Conservation (phyloP, 1,284 basidiomycete genomes). For the Ustilago curta region DNA sequence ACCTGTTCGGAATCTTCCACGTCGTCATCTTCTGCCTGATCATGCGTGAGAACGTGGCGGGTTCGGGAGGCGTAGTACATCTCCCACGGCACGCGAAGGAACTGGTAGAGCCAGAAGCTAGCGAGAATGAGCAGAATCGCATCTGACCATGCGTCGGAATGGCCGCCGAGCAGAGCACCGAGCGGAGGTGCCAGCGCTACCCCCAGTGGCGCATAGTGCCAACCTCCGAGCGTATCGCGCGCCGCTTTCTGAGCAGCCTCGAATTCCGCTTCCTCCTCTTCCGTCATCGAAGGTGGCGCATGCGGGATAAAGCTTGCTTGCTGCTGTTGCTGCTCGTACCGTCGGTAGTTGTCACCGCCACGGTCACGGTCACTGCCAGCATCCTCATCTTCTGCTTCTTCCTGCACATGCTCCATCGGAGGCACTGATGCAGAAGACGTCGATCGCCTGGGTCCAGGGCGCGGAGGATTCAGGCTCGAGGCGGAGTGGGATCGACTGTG, state of each 20-base stretch:
- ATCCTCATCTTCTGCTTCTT: constrained; percentile 31
- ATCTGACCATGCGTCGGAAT: constrained; percentile 70
- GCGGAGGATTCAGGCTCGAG: constrained; percentile 28
- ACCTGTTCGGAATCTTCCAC: constrained; percentile 10
- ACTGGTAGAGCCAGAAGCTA: constrained; percentile 68
- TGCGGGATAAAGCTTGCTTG: constrained; percentile 18
- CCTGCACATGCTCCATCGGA: constrained; percentile 35
- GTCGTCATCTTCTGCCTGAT: constrained; percentile 47
- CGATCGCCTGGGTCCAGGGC: constrained; percentile 23
- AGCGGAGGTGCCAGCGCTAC: constrained; percentile 62
- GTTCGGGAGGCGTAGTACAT: constrained; percentile 52
- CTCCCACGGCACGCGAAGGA: constrained; percentile 55
- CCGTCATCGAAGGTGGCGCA: constrained; percentile 33
- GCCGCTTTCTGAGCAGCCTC: constrained; percentile 75
- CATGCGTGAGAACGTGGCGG: constrained; percentile 57
- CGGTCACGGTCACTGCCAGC: not conserved
- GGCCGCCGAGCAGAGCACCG: constrained; percentile 60
- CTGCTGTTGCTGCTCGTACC: constrained; percentile 4
- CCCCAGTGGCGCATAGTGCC: constrained; percentile 60
- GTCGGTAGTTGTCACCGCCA: constrained; percentile 3
- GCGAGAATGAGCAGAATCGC: constrained; percentile 69
- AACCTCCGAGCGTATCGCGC: constrained; percentile 49
- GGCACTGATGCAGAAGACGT: constrained; percentile 30
- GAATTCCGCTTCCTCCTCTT: constrained; percentile 72
- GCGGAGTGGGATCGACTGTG: constrained; percentile 41